Conservation (phyloP, 2,329 filamentous ascomycete genomes). For the Cadophora malorum region DNA sequence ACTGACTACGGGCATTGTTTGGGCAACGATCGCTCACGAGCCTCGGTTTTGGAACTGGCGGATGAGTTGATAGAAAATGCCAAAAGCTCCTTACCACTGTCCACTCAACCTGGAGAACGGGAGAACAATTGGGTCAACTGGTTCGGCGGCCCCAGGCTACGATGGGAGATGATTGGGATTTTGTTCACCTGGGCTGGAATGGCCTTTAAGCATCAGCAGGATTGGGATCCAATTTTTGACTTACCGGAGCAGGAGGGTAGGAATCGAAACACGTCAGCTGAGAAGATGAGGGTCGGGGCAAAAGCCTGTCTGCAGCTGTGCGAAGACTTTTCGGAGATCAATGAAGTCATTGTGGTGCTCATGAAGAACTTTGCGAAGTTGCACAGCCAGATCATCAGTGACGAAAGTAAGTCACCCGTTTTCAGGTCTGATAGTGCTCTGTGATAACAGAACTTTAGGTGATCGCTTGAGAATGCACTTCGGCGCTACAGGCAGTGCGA, state of each 20-base stretch:
- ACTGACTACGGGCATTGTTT: conserved; percentile 11
- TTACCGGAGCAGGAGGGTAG: conserved; percentile 18
- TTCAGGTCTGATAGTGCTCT: too few species aligned
- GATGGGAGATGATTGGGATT: conserved; percentile 26
- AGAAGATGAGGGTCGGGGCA: conserved; percentile 21
- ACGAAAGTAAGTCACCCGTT: conserved; percentile 24
- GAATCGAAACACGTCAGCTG: conserved; percentile 12
- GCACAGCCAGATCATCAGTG: conserved; percentile 24
- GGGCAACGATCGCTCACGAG: conserved; percentile 17
- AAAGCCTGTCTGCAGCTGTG: conserved; percentile 17
- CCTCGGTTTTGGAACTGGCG: conserved; percentile 16
- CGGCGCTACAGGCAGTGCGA: conserved; percentile 16
- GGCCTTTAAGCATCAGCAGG: conserved; percentile 22
- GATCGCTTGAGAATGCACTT: conserved; percentile 23
- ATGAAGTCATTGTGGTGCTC: conserved; percentile 16
- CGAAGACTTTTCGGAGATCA: conserved; percentile 14
- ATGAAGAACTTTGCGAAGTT: conserved; percentile 21
- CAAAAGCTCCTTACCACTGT: neutral
- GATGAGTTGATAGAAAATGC: conserved; percentile 21
- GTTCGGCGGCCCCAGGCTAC: conserved; percentile 15
- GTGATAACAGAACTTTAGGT: neutral
- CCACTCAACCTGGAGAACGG: neutral
- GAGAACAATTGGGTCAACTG: conserved; percentile 20
- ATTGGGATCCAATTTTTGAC: conserved; percentile 21
- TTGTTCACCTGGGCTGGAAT: conserved; percentile 23